These are phyloP conservation scores for Aphanocladium album DNA, from an alignment of 2,329 filamentous ascomycete species.

Conservation along the genomic window DNA sequence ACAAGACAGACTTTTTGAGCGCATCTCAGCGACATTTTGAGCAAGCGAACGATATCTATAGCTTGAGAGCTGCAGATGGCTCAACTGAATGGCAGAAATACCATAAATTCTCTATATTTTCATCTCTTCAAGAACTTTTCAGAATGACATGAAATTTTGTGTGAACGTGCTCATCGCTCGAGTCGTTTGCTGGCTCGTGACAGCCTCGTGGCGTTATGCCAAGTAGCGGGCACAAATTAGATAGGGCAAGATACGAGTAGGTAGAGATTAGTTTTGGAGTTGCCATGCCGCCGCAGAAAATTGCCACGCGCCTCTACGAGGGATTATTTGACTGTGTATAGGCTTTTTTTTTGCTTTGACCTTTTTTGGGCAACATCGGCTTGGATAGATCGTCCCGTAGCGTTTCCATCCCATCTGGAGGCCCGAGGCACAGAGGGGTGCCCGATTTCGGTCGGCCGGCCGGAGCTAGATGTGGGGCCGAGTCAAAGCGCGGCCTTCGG, in stretches of 20 bases:
- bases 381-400: background rate
- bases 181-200: too few relatives aligned
- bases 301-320: too few relatives aligned
- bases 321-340: too few relatives aligned
- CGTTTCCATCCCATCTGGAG: background rate
- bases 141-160: too few relatives aligned
- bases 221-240: too few relatives aligned
- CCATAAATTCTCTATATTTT: constrained; percentile 22
- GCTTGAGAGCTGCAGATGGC: background rate
- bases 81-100: constrained; percentile 34
- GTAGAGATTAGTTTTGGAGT: too few relatives aligned
- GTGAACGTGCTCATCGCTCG: too few relatives aligned
- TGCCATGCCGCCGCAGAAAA: too few relatives aligned
- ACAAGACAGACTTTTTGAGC: background rate
- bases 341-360: background rate
- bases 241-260: too few relatives aligned
- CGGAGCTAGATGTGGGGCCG: background rate
- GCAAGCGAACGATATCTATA: background rate
- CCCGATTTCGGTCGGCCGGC: background rate
- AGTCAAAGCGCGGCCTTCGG: background rate
- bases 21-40: background rate
- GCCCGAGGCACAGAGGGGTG: background rate
- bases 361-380: background rate
- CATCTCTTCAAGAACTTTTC: background rate
- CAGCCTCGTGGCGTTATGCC: too few relatives aligned